Base-by-base conservation (phyloP, 495 filamentous ascomycete species). In the Alectoria sarmentosa region DNA sequence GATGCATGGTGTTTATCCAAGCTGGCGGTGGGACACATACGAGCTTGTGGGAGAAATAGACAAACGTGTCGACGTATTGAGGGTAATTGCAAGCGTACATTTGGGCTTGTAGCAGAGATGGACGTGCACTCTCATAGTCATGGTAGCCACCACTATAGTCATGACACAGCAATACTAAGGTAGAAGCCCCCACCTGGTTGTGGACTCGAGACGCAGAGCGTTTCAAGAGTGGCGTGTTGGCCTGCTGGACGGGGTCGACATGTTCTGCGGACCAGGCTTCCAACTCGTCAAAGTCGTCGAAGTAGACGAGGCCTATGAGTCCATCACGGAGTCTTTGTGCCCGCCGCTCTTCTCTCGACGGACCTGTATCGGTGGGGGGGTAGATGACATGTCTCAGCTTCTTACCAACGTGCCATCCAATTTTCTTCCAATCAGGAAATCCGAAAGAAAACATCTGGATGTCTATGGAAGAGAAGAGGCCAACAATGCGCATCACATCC, bases 31-130 rank as follows among this genome's bases (percentile, higher is more conserved):
- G 78, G 30, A 78, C 67, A 34, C 71, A 73, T 28, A 77, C 76
- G 2, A 77, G 71, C 54, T 78, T 78, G 62, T 79, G 76, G 7
- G 76, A 76, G 61, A 80, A 79, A 60, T 80, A 80, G n/a, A 75
- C 65, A 64, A 79, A 79, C 0, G 68, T 70, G 32, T 74, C 70
- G 17, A 79, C 70, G 61, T 72, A 76, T 67, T 77, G 73, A 32
- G 79, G 72, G 58, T 79, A 72, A 58, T 78, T 38, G 54, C 73
- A 58, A 75, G 71, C 5, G 70, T 74, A 58, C 78, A 76, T 23
- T 57, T 66, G 46, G 39, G 72, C 67, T 3, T 65, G 23, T 19
- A 69, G 70, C 13, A 63, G 63, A 14, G 64, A 56, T 66, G 71
- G 59, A 57, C 69, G 68, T 26, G 69, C 67, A 52, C 69, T 61